These are phyloP conservation scores for Penicillium rolfsii DNA, from an alignment of 2,329 filamentous ascomycete genomes.

Conservation along the genomic window DNA sequence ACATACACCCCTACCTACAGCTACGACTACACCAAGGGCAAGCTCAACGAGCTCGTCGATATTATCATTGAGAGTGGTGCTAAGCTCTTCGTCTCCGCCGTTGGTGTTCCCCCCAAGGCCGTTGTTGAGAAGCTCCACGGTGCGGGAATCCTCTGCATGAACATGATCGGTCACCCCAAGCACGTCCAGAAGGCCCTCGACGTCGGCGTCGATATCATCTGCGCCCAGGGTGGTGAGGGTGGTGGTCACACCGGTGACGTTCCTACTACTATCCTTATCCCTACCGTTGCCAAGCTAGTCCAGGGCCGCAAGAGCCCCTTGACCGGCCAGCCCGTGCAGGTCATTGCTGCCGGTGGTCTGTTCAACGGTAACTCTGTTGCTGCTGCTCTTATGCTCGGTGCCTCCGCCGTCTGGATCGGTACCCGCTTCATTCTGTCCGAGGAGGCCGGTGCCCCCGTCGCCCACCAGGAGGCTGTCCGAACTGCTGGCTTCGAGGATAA, in stretches of 20 bases:
- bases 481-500: constrained; percentile 95
- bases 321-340: constrained; percentile 84
- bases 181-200: constrained; percentile 96
- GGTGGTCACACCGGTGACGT: constrained; percentile 96
- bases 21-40: constrained; percentile 99
- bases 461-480: constrained; percentile 92
- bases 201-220: constrained; percentile 92
- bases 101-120: constrained; percentile 86
- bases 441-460: constrained; percentile 89
- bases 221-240: constrained; percentile 96
- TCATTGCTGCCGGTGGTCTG: constrained; percentile 91
- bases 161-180: constrained; percentile 99
- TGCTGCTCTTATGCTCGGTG: constrained; percentile 88
- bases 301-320: constrained; percentile 82
- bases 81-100: constrained; percentile 93
- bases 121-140: constrained; percentile 90
- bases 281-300: constrained; percentile 81
- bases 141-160: constrained; percentile 92
- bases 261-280: constrained; percentile 88
- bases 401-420: constrained; percentile 91
- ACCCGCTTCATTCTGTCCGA: constrained; percentile 93
- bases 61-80: constrained; percentile 92
- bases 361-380: constrained; percentile 91
- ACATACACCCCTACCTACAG: constrained; percentile 51
- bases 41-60: constrained; percentile 85